These are phyloP conservation scores for Podospora anserina DNA, from an alignment of 495 filamentous ascomycete genomes.

Conservation along the genomic window DNA sequence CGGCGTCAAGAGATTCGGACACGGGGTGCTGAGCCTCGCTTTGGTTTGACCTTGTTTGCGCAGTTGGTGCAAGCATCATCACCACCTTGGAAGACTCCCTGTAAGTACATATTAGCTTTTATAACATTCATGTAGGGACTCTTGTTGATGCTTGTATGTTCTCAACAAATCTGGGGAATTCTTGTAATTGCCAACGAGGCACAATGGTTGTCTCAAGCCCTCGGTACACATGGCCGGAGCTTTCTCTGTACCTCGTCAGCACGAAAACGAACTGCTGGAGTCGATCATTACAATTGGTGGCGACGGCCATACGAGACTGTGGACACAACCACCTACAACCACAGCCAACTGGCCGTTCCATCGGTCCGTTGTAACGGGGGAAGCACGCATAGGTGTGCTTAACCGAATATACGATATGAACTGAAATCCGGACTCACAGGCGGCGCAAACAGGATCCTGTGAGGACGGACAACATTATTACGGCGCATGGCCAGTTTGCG, in stretches of 20 bases:
- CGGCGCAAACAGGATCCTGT: background rate
- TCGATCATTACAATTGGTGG: slow-evolving; percentile 9
- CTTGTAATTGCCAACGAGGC: too few relatives aligned
- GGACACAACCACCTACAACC: background rate
- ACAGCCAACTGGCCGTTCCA: background rate
- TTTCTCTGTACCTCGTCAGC: background rate
- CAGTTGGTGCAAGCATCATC: background rate
- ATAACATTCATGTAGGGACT: background rate
- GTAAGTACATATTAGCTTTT: background rate
- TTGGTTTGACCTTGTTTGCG: background rate
- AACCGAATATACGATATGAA: background rate
- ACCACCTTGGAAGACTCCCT: background rate
- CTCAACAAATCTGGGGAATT: too few relatives aligned
- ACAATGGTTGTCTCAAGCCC: background rate
- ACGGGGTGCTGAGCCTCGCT: background rate
- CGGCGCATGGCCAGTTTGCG: background rate
- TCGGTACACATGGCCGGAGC: background rate
- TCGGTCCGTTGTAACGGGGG: background rate
- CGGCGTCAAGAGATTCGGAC: slow-evolving; percentile 11
- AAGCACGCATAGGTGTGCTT: too few relatives aligned
- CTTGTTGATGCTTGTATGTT: too few relatives aligned
- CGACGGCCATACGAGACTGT: slow-evolving; percentile 1
- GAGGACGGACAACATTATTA: background rate
- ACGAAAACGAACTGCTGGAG: slow-evolving; percentile 8
- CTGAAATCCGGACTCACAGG: background rate